Evolutionary conservation across 1,284 basidiomycete genomes (phyloP), one percentile per base, ranked within the genome.

Genomic region (Malassezia japonica): DNA sequence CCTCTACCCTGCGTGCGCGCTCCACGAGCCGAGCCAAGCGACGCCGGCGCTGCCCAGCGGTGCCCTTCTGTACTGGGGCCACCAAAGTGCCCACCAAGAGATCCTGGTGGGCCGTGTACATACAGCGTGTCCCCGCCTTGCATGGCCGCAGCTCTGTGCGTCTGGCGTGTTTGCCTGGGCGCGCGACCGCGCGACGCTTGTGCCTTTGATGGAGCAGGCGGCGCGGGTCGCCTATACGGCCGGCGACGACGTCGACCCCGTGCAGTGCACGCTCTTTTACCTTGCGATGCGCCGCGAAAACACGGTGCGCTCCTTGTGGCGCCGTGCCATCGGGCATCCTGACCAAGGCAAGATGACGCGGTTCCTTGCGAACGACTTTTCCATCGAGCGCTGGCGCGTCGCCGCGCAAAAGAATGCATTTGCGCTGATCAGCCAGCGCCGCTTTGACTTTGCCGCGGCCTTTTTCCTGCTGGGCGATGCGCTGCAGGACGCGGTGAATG

Each of bases 351-450:
- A 83, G 54, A 98, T 92, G 91, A 78, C 95, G 47, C 88, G 86
- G 65, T 96, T 99, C 75, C 75, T 99, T 3, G 78, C 81, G 28
- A 92, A 99, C 66, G 86, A 99, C 74, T 98, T 99, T 66, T 79
- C 79, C 3, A 78, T 84, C 56, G 76, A 83, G 1, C 80, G 89
- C 16, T 96, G 92, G 92, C 82, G 82, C 57, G 88, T 86, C 13
- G 91, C 91, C 0, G 92, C 94, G 1, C 76, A 86, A 55, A 99
- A 98, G 78, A 99, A 99, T 70, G 94, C 94, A 1, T 98, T 85
- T 75, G 88, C 88, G 1, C 76, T 99, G 32, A 74, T 98, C 54
- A 81, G 87, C 35, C 67, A 72, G 51, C 57, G 70, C 13, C 55
- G 69, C 16, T 72, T 50, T 34, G 54, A 58, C 21, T 61, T 96